phyloP scores from a whole-genome alignment of 768 basidiomycete species.

The Sporobolomyces phaffii region DNA sequence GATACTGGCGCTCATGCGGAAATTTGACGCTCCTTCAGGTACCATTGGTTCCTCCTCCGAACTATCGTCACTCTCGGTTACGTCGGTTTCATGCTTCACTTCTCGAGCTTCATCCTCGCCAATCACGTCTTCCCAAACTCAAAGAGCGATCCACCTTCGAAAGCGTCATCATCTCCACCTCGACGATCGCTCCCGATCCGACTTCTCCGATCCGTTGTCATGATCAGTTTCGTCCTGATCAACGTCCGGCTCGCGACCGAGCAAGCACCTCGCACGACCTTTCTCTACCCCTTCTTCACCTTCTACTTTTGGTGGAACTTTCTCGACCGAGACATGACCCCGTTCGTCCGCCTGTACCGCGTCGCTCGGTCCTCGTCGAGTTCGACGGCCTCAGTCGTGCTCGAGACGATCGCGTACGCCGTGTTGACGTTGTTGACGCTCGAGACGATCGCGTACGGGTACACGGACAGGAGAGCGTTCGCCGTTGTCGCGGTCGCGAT shows the following conservation, averaged over 20 bases:
- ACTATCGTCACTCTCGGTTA: conserved; percentile 66
- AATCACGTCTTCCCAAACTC: not conserved
- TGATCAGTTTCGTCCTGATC: too few species aligned
- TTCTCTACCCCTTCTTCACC: conserved; percentile 68
- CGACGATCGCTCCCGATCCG: too few species aligned
- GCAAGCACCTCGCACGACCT: conserved; percentile 64
- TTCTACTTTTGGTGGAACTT: conserved; percentile 68
- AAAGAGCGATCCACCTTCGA: too few species aligned
- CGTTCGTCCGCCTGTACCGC: conserved; percentile 1
- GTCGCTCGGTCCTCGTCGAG: not conserved
- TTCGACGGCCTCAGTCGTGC: too few species aligned
- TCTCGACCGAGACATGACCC: conserved; percentile 40
- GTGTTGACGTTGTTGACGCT: not conserved
- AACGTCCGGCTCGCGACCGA: conserved; percentile 59
- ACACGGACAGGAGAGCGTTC: conserved; percentile 62
- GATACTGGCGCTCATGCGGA: too few species aligned
- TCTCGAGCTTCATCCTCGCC: conserved; percentile 14
- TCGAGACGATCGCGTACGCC: not conserved
- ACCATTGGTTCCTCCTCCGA: conserved; percentile 68
- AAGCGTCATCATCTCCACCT: not conserved
- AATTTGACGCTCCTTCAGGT: too few species aligned
- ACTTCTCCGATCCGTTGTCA: too few species aligned
- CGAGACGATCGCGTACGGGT: conserved; percentile 49
- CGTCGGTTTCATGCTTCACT: conserved; percentile 62
- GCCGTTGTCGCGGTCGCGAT: conserved; percentile 64